Percentiles rank a stretch among this genome's conserved stretches.
These are phyloP conservation scores for Hymenoscyphus fructigenus DNA, from an alignment of 2,329 filamentous ascomycete genomes.

Conservation along the genomic window DNA sequence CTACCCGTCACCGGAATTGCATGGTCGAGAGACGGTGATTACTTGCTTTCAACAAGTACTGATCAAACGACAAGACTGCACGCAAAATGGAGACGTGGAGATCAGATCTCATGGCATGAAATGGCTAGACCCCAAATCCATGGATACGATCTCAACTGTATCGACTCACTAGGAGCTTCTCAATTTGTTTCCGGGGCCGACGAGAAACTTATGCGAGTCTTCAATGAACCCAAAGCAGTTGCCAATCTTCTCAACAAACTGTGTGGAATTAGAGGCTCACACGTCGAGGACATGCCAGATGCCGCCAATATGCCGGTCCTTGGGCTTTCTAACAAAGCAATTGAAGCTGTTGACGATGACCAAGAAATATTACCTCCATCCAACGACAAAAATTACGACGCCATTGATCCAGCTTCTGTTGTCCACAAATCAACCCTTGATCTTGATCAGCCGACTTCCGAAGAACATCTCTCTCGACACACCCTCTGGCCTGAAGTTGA, in stretches of 20 bases:
- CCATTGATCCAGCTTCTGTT: conserved; percentile 54
- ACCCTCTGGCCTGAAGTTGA: conserved; percentile 95
- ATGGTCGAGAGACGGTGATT: conserved; percentile 81
- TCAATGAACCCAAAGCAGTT: conserved; percentile 82
- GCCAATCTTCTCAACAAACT: conserved; percentile 70
- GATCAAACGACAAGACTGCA: conserved; percentile 93
- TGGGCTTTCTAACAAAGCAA: conserved; percentile 92
- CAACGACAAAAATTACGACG: conserved; percentile 51
- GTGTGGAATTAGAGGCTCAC: conserved; percentile 54
- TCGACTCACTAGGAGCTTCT: conserved; percentile 69
- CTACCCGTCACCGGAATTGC: conserved; percentile 76
- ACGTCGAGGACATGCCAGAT: conserved; percentile 63
- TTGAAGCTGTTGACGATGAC: conserved; percentile 57
- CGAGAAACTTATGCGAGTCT: conserved; percentile 96
- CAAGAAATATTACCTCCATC: conserved; percentile 43
- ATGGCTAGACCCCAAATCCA: conserved; percentile 95
- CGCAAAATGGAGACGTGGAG: conserved; percentile 66
- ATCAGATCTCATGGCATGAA: conserved; percentile 78
- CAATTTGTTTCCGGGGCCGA: conserved; percentile 94
- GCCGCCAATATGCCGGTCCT: conserved; percentile 93
- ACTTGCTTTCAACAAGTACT: conserved; percentile 82
- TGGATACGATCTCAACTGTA: conserved; percentile 95
- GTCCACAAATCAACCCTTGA: conserved; percentile 62
- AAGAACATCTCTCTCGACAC: conserved; percentile 85
- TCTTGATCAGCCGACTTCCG: conserved; percentile 73